Evolutionary conservation across 2,329 filamentous ascomycete species (phyloP).

Genomic region (Colletotrichum karsti): DNA sequence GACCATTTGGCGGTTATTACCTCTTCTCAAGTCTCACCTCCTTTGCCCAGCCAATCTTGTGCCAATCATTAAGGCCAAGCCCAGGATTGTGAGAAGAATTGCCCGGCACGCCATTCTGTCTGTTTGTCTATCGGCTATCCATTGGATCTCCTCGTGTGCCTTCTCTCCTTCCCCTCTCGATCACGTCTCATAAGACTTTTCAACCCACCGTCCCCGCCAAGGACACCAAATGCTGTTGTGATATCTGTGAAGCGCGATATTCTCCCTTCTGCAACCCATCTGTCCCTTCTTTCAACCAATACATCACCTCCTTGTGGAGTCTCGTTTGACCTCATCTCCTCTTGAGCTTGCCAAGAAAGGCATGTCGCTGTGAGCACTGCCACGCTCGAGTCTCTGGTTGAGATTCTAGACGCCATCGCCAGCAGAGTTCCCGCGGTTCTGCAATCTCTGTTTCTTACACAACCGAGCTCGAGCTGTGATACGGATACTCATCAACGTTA

Average conservation of each 20-base stretch:
- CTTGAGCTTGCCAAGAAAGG: constrained; percentile 26
- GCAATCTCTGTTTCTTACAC: neutral
- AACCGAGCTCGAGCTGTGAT: neutral
- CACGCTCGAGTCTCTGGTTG: constrained; percentile 3
- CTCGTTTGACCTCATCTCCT: constrained; percentile 24
- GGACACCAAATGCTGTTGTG: constrained; percentile 9
- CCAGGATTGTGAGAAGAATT: constrained; percentile 11
- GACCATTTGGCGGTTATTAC: constrained; percentile 21
- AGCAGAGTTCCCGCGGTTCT: neutral
- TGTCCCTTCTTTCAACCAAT: constrained; percentile 7
- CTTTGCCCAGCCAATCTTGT: constrained; percentile 19
- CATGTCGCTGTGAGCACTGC: constrained; percentile 29
- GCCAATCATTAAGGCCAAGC: constrained; percentile 19
- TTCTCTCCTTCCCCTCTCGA: constrained; percentile 26
- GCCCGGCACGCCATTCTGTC: constrained; percentile 17
- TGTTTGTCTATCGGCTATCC: too few species aligned
- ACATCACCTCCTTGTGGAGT: neutral
- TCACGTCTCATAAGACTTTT: constrained; percentile 6
- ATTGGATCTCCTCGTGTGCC: constrained; percentile 2
- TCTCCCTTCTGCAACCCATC: constrained; percentile 6
- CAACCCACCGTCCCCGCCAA: constrained; percentile 18
- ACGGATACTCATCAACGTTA: neutral
- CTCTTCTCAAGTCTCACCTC: constrained; percentile 11
- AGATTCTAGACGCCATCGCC: neutral
- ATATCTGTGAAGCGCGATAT: constrained; percentile 21